These are phyloP conservation scores for Lentinula novae-zelandiae DNA, from an alignment of 1,284 basidiomycete genomes.

Conservation along the genomic window DNA sequence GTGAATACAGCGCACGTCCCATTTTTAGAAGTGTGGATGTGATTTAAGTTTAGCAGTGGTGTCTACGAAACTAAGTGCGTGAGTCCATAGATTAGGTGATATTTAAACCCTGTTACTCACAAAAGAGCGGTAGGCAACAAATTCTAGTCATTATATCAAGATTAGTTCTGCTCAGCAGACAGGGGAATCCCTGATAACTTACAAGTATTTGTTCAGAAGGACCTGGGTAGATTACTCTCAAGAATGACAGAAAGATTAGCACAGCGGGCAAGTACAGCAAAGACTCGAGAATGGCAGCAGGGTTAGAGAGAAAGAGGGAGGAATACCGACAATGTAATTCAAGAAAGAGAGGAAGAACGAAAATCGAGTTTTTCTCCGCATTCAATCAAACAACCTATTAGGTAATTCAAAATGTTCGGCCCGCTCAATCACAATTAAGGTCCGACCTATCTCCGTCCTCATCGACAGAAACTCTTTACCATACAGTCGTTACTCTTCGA, in stretches of 20 bases:
- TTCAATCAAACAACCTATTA: background rate
- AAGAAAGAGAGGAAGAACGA: background rate
- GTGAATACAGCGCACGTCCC: conserved; percentile 69
- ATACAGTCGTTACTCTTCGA: too few species aligned
- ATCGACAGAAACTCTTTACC: too few species aligned
- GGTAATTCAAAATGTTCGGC: background rate
- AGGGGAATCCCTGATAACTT: background rate
- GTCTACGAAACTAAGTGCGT: background rate
- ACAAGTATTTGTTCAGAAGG: background rate
- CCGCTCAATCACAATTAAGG: background rate
- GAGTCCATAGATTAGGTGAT: background rate
- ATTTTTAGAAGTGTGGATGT: conserved; percentile 30
- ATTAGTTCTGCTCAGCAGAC: background rate
- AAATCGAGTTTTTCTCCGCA: background rate
- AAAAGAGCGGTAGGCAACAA: background rate
- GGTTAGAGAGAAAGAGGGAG: too few species aligned
- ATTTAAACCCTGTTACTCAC: background rate
- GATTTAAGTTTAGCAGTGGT: background rate
- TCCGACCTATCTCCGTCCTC: background rate
- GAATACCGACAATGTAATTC: too few species aligned
- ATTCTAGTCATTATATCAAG: background rate
- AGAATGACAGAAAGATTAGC: too few species aligned
- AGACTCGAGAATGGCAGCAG: too few species aligned
- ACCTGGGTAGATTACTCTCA: too few species aligned
- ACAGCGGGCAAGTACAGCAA: too few species aligned